Evolutionary conservation across 139 green algal genomes (phyloP).

Genomic region (Nannochloris sp.): DNA sequence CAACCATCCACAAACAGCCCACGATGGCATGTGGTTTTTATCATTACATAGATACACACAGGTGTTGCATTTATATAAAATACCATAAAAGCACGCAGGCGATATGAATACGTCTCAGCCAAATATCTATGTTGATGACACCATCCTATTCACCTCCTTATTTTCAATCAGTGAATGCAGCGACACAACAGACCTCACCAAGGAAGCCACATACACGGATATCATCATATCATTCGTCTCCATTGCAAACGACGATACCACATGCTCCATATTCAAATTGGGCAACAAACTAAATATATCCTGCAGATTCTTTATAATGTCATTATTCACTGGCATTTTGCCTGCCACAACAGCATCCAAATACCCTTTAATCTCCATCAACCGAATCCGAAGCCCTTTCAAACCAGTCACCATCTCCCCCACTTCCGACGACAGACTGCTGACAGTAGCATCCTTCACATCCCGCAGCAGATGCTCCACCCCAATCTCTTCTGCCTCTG

Average conservation of each 20-base stretch:
- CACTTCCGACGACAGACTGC: slow-evolving; percentile 61
- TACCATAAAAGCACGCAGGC: too few relatives aligned
- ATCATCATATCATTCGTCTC: slow-evolving; percentile 99
- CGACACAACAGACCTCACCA: slow-evolving; percentile 84
- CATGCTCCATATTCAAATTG: slow-evolving; percentile 84
- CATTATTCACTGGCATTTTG: slow-evolving; percentile 87
- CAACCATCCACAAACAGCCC: too few relatives aligned
- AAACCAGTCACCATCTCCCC: slow-evolving; percentile 35
- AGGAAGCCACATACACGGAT: slow-evolving; percentile 84
- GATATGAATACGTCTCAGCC: too few relatives aligned
- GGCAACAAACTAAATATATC: slow-evolving; percentile 97
- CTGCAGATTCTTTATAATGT: slow-evolving; percentile 91
- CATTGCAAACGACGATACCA: slow-evolving; percentile 60
- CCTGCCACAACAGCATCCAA: slow-evolving; percentile 70
- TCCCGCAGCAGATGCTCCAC: slow-evolving; percentile 98
- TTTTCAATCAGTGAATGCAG: slow-evolving; percentile 99
- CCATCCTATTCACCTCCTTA: slow-evolving; percentile 48
- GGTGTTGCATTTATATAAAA: too few relatives aligned
- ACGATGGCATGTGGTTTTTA: too few relatives aligned
- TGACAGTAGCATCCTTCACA: slow-evolving; percentile 87
- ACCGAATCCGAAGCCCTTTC: slow-evolving; percentile 44
- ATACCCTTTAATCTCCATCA: slow-evolving; percentile 78
- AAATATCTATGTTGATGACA: not conserved
- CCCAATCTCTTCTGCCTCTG: slow-evolving; percentile 96
- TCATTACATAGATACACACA: too few relatives aligned